A percentile compares a stretch with the other conserved stretches of the same genome.
phyloP scores from a whole-genome alignment of 352 stramenopile genomes.

The Globisporangium middletonii region DNA sequence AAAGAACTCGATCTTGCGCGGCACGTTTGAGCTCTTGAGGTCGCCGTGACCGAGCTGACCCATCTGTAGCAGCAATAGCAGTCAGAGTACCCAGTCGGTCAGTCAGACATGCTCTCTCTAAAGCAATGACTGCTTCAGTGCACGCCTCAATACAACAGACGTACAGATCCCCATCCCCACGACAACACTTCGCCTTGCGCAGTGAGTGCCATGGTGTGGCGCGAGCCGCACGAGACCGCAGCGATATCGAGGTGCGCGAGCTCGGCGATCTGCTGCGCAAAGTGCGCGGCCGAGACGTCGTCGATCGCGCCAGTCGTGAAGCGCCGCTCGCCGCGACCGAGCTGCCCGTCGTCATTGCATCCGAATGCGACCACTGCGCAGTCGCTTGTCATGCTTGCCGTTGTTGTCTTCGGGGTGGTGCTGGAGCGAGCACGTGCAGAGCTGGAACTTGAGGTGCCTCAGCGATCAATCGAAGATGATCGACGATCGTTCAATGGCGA shows the following conservation, averaged over 20 bases:
- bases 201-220: constrained; percentile 78
- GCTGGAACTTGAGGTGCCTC: no score
- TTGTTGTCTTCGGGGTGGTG: background rate
- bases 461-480: no score
- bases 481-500: no score
- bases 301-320: constrained; percentile 50
- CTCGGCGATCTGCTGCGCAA: constrained; percentile 49
- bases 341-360: constrained; percentile 81
- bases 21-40: constrained; percentile 63
- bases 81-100: no score
- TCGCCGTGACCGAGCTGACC: constrained; percentile 72
- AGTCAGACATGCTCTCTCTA: background rate
- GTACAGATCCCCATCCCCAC: constrained; percentile 75
- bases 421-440: no score
- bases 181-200: constrained; percentile 53
- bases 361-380: constrained; percentile 64
- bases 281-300: constrained; percentile 70
- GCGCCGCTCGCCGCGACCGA: constrained; percentile 64
- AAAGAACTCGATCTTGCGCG: constrained; percentile 63
- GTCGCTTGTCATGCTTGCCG: constrained; percentile 3
- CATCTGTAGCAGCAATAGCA: constrained; percentile 31
- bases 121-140: background rate
- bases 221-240: constrained; percentile 73
- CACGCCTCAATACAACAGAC: constrained; percentile 10
- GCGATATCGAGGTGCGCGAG: constrained; percentile 47